Evolutionary conservation across 164 flowering plant genomes (phyloP).

Genomic region (Chloranthus sessilifolius): DNA sequence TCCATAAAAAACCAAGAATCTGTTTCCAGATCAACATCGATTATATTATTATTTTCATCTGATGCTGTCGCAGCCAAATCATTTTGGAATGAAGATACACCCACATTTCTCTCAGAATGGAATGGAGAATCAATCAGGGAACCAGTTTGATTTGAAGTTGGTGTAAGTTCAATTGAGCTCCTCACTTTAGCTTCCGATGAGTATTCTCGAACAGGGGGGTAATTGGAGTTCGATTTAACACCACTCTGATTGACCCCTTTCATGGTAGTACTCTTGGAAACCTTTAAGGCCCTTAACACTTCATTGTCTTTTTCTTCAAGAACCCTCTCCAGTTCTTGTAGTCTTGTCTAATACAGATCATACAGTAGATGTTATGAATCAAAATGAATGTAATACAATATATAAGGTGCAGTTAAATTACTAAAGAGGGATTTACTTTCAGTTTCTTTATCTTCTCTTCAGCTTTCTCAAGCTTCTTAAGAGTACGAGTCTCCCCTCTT

Average conservation of each 20-base stretch:
- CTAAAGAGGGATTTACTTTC: conserved; percentile 41
- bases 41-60: conserved; percentile 7
- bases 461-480: conserved; percentile 69
- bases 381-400: too few relatives aligned
- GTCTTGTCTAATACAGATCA: conserved; percentile 41
- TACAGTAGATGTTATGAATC: too few relatives aligned
- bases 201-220: conserved; percentile 5
- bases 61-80: conserved; percentile 8
- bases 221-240: conserved; percentile 8
- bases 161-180: conserved; percentile 9
- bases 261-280: conserved; percentile 27
- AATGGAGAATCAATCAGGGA: conserved; percentile 10
- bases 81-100: conserved; percentile 3
- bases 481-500: conserved; percentile 67
- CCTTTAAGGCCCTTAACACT: conserved; percentile 47
- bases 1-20: conserved; percentile 16
- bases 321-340: conserved; percentile 63
- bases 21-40: conserved; percentile 16
- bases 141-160: conserved; percentile 11
- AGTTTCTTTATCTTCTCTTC: conserved; percentile 57
- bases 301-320: conserved; percentile 73
- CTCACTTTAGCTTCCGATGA: conserved; percentile 14
- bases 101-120: conserved; percentile 7
- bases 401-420: too few relatives aligned
- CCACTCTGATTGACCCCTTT: conserved; percentile 8